A percentile compares a stretch with the other conserved stretches of the same genome.
Evolutionary conservation across 2,329 filamentous ascomycete species (phyloP).

Genomic region (Trichoderma sp.): DNA sequence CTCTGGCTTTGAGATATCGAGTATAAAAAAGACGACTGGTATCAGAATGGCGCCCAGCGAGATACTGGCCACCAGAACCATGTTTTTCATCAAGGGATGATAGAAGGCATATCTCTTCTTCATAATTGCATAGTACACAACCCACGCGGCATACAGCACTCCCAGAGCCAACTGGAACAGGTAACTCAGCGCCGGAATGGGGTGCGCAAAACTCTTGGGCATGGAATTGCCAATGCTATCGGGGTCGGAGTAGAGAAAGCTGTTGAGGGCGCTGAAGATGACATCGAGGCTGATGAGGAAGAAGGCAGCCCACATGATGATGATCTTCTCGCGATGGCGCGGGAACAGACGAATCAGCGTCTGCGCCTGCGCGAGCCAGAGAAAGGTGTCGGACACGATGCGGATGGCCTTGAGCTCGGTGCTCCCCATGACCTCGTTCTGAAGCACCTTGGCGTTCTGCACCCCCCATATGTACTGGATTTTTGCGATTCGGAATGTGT

Average conservation of each 20-base stretch:
- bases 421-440: slow-evolving; percentile 75
- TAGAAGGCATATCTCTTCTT: slow-evolving; percentile 91
- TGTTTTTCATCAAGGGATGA: slow-evolving; percentile 86
- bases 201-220: slow-evolving; percentile 77
- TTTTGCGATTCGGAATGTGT: slow-evolving; percentile 83
- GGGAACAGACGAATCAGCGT: slow-evolving; percentile 94
- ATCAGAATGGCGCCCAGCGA: slow-evolving; percentile 81
- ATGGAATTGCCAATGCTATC: slow-evolving; percentile 54
- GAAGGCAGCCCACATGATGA: slow-evolving; percentile 98
- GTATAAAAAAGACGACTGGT: slow-evolving; percentile 87
- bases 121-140: slow-evolving; percentile 88
- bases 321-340: slow-evolving; percentile 92
- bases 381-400: slow-evolving; percentile 90
- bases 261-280: slow-evolving; percentile 87
- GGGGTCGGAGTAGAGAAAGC: slow-evolving; percentile 60
- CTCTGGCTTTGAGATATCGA: slow-evolving; percentile 81
- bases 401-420: slow-evolving; percentile 85
- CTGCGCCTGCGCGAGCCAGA: slow-evolving; percentile 97
- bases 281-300: slow-evolving; percentile 87
- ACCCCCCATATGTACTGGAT: slow-evolving; percentile 74
- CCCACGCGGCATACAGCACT: slow-evolving; percentile 86
- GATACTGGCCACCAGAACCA: slow-evolving; percentile 73
- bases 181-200: slow-evolving; percentile 86
- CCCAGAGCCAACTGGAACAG: slow-evolving; percentile 85
- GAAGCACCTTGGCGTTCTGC: slow-evolving; percentile 74